Conservation (phyloP, 805 yeast genomes). For the Sugiyamaella mastotermitis region DNA sequence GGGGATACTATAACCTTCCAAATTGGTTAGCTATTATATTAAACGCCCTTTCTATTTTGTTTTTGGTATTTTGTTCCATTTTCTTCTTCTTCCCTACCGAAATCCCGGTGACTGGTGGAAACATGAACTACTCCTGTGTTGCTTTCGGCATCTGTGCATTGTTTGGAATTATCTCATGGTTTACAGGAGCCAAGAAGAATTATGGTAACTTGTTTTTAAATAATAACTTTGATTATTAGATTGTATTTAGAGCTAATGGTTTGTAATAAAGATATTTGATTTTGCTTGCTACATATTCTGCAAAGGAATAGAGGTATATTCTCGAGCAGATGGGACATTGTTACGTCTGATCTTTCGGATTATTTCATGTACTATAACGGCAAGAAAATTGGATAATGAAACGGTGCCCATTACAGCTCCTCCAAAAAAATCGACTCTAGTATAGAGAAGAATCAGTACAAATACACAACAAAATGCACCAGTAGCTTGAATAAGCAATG, state of each 20-base stretch:
- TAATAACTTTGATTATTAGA: too few species aligned
- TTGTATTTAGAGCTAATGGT: too few species aligned
- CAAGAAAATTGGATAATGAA: too few species aligned
- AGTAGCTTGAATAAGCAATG: conserved; percentile 19
- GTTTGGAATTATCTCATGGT: background rate
- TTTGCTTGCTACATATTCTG: conserved; percentile 3
- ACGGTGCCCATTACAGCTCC: too few species aligned
- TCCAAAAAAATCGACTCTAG: conserved; percentile 18
- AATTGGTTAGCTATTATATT: too few species aligned
- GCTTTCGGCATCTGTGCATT: conserved; percentile 10
- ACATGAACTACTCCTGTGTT: conserved; percentile 26
- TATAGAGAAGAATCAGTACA: conserved; percentile 15
- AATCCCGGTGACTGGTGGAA: conserved; percentile 24
- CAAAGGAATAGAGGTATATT: conserved; percentile 11
- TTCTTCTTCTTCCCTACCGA: conserved; percentile 26
- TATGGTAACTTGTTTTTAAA: too few species aligned
- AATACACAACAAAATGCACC: conserved; percentile 16
- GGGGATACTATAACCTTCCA: conserved; percentile 12
- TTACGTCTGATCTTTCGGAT: background rate
- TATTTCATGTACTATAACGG: background rate
- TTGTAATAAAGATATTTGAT: background rate
- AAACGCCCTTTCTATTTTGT: conserved; percentile 19
- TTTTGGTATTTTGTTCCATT: conserved; percentile 20
- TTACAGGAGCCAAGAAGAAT: background rate
- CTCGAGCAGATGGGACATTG: background rate